phyloP scores from a whole-genome alignment of 352 stramenopile genomes.

The Phytophthora ohioensis region DNA sequence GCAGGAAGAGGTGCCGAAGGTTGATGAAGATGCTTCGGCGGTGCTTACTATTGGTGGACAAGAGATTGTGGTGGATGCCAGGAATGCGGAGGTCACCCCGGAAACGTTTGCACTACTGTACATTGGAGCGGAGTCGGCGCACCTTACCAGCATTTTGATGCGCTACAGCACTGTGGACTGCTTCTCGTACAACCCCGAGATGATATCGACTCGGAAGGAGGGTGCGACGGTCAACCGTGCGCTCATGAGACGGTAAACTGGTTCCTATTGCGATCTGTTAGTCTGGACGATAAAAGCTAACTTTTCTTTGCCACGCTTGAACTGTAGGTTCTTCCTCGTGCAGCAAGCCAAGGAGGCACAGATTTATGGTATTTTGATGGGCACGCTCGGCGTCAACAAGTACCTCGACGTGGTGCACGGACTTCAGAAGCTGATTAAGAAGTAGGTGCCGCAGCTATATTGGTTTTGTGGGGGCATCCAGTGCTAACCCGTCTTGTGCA shows the following conservation, averaged over 20 bases:
- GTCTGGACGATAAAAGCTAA: constrained; percentile 1
- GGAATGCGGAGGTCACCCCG: constrained; percentile 43
- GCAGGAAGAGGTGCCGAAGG: constrained; percentile 3
- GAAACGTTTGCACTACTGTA: constrained; percentile 71
- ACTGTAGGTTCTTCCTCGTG: constrained; percentile 77
- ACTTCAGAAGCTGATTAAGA: constrained; percentile 89
- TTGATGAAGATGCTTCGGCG: constrained; percentile 5
- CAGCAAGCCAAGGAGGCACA: constrained; percentile 95
- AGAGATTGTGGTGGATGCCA: constrained; percentile 48
- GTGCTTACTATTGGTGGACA: constrained; percentile 68
- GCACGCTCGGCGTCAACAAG: constrained; percentile 92
- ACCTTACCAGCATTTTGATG: constrained; percentile 87
- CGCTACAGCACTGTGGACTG: constrained; percentile 75
- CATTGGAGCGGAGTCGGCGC: constrained; percentile 76
- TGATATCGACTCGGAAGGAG: constrained; percentile 56
- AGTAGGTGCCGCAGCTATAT: constrained; percentile 44
- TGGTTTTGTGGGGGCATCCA: neutral
- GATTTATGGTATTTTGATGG: constrained; percentile 97
- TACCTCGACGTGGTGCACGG: constrained; percentile 93
- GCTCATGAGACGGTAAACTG: constrained; percentile 64
- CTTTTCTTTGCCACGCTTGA: neutral
- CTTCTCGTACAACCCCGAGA: constrained; percentile 77
- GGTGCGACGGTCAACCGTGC: constrained; percentile 72
- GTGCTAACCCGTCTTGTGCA: constrained; percentile 11
- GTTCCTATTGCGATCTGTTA: constrained; percentile 1